Base-by-base conservation (phyloP, 1,284 basidiomycete species). In the Taiwanofungus camphoratus region DNA sequence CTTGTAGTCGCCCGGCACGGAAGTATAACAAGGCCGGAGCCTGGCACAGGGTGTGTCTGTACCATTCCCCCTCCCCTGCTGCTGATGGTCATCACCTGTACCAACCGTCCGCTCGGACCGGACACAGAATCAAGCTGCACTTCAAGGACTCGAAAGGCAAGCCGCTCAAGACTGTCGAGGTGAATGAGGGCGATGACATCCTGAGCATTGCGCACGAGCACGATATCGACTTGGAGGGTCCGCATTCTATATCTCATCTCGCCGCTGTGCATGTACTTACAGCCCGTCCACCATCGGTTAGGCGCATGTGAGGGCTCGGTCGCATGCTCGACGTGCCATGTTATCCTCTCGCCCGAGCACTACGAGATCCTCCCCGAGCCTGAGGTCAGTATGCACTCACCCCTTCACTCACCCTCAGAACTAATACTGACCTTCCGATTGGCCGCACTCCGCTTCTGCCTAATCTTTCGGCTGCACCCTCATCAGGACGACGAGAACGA, bases 261-360 rank as follows among this genome's bases (percentile, higher is more conserved):
- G 16, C 38, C 30, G 5, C n/a, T 29, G 32, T 19, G 18, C 33
- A 36, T 19, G 36, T 15, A n/a, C n/a, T n/a, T 12, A 26, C 22
- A 15, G 16, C 21, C 6, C 11, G 24, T 9, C 8, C 21, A 16
- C 20, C 12, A 18, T 5, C 13, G 33, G 9, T 20, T 41, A 94
- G 91, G 92, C 50, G 93, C 93, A 21, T 99, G 96, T 64, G 95
- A 98, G 73, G 89, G 92, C 36, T 96, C 92, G 1, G 81, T 97
- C 42, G 96, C 95, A 16, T 99, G 95, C 64, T 98, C 94, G 21
- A 99, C 96, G 29, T 99, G 96, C 63, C 95, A 99, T 63, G 83
- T 98, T 46, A 92, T 98, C 44, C 75, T 98, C 34, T 76, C 84
- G 37, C 80, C 81, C 8, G 82, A 92, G 54, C 73, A 83, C 47